Base-by-base conservation (phyloP, 805 yeast species). In the Metschnikowia aberdeeniae region DNA sequence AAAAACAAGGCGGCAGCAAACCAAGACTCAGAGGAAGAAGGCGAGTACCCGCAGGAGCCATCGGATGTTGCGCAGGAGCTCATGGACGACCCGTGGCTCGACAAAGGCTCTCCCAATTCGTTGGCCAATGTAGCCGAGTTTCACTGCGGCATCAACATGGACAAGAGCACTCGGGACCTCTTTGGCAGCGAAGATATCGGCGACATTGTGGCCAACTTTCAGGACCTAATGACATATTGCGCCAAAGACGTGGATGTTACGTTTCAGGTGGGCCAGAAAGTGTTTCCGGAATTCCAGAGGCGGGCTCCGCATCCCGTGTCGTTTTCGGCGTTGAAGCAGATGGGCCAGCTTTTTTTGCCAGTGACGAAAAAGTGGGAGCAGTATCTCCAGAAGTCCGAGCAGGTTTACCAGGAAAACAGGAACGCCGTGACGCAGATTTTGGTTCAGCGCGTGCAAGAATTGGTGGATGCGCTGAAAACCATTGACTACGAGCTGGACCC, bases 221-320 rank as follows among this genome's bases (percentile, higher is more conserved):
- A 78, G 44, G 54, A 63, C 6, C 69, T 90, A 48, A 80, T 89
- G 70, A 62, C 66, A 32, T 93, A 95, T 67, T 95, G 99, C 73
- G 89, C 96, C 0, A 66, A 64, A 5, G 99, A 93, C 67, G 96
- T 89, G 0, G 67, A 68, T 6, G 82, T 84, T 1, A 93, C 99
- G 0, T 84, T 76, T 55, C 67, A 68, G 47, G 88, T 92, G 2
- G 82, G 83, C 52, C 69, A 74, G 46, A 79, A 79, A 47, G 77
- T 89, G 0, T 78, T 82, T 28, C 97, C 96, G 1, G 66, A 69
- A 30, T 93, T 87, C 57, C 62, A 77, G 24, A 56, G 69, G 28
- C 76, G 80, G 41, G 81, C 90, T 36, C 96, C 99, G 0, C 99
- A 93, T 63, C 97, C 99, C 0, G 95, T 92, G 2, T 86, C 95